Conservation (phyloP, 352 stramenopile genomes). For the Phytophthora megakarya region DNA sequence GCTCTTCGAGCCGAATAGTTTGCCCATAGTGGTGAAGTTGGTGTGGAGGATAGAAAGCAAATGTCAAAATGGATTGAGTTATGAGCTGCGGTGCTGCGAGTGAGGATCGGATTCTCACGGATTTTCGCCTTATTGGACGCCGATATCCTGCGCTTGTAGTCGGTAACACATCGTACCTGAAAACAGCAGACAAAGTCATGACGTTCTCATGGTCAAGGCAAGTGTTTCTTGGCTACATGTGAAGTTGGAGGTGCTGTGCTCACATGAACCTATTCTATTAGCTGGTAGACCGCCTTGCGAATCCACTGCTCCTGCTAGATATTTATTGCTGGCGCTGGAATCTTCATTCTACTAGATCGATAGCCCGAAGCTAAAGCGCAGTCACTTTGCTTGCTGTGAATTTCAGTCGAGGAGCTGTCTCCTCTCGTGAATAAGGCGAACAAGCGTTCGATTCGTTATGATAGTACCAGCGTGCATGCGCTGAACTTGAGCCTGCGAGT, state of each 20-base stretch:
- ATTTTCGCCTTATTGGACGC: slow-evolving; percentile 14
- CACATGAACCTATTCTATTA: slow-evolving; percentile 2
- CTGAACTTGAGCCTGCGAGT: too few species aligned
- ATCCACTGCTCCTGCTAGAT: too few species aligned
- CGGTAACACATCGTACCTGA: slow-evolving; percentile 7
- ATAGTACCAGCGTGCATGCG: too few species aligned
- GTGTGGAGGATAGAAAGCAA: slow-evolving; percentile 2
- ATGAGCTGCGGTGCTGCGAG: background rate
- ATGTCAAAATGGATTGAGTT: slow-evolving; percentile 20
- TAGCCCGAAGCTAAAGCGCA: too few species aligned
- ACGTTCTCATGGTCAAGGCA: background rate
- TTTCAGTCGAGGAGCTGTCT: too few species aligned
- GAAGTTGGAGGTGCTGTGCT: background rate
- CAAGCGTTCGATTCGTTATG: too few species aligned
- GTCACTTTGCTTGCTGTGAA: too few species aligned
- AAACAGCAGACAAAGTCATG: slow-evolving; percentile 9
- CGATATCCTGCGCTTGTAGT: slow-evolving; percentile 5
- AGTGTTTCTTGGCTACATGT: slow-evolving; percentile 13
- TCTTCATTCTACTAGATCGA: too few species aligned
- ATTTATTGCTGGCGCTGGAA: too few species aligned
- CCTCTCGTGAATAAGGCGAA: too few species aligned
- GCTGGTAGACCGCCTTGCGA: background rate
- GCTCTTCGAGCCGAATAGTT: slow-evolving; percentile 33
- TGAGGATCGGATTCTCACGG: background rate
- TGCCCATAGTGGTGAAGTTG: slow-evolving; percentile 16